Conservation (phyloP, 2,329 filamentous ascomycete species). For the Aspergillus quadricinctus region DNA sequence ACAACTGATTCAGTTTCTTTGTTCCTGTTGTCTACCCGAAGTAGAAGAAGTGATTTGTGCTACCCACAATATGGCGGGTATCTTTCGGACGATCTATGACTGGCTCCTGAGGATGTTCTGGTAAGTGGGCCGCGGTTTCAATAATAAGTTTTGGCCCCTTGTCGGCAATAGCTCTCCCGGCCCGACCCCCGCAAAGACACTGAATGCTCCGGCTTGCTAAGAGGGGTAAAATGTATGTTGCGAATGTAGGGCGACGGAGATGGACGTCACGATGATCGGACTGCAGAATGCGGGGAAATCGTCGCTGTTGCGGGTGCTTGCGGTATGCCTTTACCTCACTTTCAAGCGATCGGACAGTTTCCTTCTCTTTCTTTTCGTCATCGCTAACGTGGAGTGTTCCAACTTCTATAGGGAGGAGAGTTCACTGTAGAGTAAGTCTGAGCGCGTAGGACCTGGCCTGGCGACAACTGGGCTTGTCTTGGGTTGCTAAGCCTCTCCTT, state of each 20-base stretch:
- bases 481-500: constrained; percentile 13
- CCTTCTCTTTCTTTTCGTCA: constrained; percentile 11
- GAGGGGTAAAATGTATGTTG: constrained; percentile 6
- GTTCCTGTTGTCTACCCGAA: background rate
- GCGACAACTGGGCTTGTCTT: background rate
- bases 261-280: constrained; percentile 99
- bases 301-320: constrained; percentile 84
- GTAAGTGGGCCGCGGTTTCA: constrained; percentile 52
- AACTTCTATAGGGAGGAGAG: constrained; percentile 72
- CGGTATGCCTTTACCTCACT: constrained; percentile 62
- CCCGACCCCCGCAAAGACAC: constrained; percentile 30
- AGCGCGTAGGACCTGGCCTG: constrained; percentile 6
- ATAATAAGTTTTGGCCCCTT: constrained; percentile 14
- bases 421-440: constrained; percentile 93
- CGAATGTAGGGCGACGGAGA: constrained; percentile 80
- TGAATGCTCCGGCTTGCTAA: constrained; percentile 20
- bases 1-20: background rate
- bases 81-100: constrained; percentile 95
- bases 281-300: constrained; percentile 98
- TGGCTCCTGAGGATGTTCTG: constrained; percentile 97
- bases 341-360: background rate
- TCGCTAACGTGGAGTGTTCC: constrained; percentile 14
- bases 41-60: background rate
- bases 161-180: constrained; percentile 25
- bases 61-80: constrained; percentile 67